A percentile compares a stretch with the other conserved stretches of the same genome.
These are phyloP conservation scores for Candida albicans DNA, from an alignment of 1,139 yeast genomes.

Conservation along the genomic window DNA sequence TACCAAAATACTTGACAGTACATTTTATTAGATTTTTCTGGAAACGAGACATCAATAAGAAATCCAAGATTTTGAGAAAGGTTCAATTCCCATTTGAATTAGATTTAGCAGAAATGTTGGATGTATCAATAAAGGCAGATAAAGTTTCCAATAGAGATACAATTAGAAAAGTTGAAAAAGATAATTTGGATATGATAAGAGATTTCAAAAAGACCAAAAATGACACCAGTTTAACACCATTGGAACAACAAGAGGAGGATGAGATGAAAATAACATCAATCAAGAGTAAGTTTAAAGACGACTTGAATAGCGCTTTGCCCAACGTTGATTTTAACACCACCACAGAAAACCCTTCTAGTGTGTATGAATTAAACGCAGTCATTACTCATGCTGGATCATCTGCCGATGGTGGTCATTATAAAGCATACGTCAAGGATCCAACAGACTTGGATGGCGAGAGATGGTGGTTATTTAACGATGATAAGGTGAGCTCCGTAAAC, in stretches of 20 bases:
- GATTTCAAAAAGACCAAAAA: constrained; percentile 72
- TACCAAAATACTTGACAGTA: constrained; percentile 86
- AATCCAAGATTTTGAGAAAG: constrained; percentile 89
- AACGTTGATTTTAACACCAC: constrained; percentile 32
- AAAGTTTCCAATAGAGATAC: constrained; percentile 76
- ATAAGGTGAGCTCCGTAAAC: constrained; percentile 74
- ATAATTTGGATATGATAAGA: constrained; percentile 67
- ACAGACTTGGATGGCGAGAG: constrained; percentile 61
- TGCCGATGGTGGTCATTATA: constrained; percentile 98
- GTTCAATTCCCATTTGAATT: constrained; percentile 93
- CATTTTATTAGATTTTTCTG: constrained; percentile 94
- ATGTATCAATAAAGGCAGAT: constrained; percentile 65
- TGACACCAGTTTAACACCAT: constrained; percentile 37
- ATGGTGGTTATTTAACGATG: constrained; percentile 97
- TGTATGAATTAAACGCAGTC: constrained; percentile 79
- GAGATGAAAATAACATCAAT: constrained; percentile 47
- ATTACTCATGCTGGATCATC: constrained; percentile 94
- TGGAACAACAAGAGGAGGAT: constrained; percentile 48
- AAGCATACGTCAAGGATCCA: constrained; percentile 77
- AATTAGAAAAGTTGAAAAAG: constrained; percentile 74
- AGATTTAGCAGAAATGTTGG: constrained; percentile 83
- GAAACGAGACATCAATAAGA: constrained; percentile 89
- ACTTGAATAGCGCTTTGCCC: constrained; percentile 41
- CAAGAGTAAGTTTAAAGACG: constrained; percentile 45
- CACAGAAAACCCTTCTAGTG: constrained; percentile 84